A percentile compares a stretch with the other conserved stretches of the same genome.
Conservation (phyloP, 345 rosid genomes). For the Isatis tinctoria region DNA sequence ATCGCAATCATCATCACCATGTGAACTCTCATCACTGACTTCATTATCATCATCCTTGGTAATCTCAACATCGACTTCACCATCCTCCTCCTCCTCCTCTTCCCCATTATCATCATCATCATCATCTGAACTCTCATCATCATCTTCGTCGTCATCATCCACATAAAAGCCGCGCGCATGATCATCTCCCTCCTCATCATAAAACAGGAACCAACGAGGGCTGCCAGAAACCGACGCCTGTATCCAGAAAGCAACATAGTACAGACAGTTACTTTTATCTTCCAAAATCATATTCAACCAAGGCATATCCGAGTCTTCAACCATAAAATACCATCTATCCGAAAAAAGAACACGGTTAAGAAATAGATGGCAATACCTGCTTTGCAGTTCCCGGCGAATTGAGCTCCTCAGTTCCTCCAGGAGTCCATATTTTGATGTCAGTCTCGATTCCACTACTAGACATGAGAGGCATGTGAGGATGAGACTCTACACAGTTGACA, state of each 20-base stretch:
- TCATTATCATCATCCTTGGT: not conserved
- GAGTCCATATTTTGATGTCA: slow-evolving; percentile 85
- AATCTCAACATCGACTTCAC: slow-evolving; percentile 7
- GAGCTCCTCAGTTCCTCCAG: slow-evolving; percentile 60
- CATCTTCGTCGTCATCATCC: not conserved
- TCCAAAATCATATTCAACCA: not conserved
- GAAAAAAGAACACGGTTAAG: not conserved
- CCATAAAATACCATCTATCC: not conserved
- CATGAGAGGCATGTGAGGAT: slow-evolving; percentile 65
- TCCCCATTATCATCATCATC: slow-evolving; percentile 12
- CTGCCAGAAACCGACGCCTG: slow-evolving; percentile 7
- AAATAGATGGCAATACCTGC: slow-evolving; percentile 42
- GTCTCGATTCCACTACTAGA: slow-evolving; percentile 80
- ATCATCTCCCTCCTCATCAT: slow-evolving; percentile 25
- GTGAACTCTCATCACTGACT: too few species aligned
- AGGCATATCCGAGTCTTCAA: not conserved
- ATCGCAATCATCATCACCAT: slow-evolving; percentile 2
- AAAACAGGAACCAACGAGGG: not conserved
- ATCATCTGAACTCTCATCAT: slow-evolving; percentile 19
- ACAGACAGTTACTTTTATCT: not conserved
- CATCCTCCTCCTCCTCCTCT: slow-evolving; percentile 9
- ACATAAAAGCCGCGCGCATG: not conserved
- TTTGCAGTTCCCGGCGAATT: slow-evolving; percentile 44
- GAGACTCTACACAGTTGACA: slow-evolving; percentile 80
- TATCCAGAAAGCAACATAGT: slow-evolving; percentile 13